Evolutionary conservation across 257 asterid genomes (phyloP).

Genomic region (Rauvolfia tetraphylla): DNA sequence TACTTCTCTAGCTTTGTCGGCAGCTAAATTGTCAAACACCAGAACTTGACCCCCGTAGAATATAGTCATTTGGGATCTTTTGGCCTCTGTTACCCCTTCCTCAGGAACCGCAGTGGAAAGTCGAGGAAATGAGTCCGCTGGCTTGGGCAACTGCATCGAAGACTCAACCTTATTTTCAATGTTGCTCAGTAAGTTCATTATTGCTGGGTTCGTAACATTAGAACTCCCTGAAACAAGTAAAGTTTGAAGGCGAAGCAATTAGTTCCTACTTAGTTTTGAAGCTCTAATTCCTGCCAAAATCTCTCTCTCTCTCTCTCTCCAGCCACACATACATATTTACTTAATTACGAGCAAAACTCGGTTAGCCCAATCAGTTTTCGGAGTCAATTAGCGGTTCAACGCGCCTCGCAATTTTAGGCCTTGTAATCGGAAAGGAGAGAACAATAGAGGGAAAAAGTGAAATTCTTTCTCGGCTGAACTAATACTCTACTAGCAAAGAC

Average conservation of each 20-base stretch:
- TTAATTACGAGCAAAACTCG: background rate
- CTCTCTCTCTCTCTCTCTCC: background rate
- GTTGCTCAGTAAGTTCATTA: constrained; percentile 21
- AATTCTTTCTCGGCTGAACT: too few species aligned
- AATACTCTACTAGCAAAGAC: background rate
- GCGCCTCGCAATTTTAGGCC: background rate
- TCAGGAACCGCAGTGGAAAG: constrained; percentile 18
- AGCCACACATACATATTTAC: background rate
- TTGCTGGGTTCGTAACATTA: constrained; percentile 24
- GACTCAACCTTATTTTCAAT: constrained; percentile 31
- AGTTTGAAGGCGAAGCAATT: background rate
- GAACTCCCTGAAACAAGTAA: constrained; percentile 22
- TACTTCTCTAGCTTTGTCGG: constrained; percentile 49
- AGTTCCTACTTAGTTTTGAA: background rate
- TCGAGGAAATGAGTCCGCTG: constrained; percentile 9
- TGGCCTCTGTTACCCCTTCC: constrained; percentile 31
- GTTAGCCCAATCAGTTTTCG: too few species aligned
- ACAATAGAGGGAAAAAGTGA: background rate
- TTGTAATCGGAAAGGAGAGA: background rate
- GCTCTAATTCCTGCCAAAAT: background rate
- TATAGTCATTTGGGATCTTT: constrained; percentile 57
- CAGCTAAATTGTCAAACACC: constrained; percentile 57
- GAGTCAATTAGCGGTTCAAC: background rate
- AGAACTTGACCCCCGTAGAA: constrained; percentile 61
- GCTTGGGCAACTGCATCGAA: constrained; percentile 13